Percentiles rank a stretch among this genome's conserved stretches.
These are phyloP conservation scores for Solanum phureja DNA, from an alignment of 257 asterid genomes.

Conservation along the genomic window DNA sequence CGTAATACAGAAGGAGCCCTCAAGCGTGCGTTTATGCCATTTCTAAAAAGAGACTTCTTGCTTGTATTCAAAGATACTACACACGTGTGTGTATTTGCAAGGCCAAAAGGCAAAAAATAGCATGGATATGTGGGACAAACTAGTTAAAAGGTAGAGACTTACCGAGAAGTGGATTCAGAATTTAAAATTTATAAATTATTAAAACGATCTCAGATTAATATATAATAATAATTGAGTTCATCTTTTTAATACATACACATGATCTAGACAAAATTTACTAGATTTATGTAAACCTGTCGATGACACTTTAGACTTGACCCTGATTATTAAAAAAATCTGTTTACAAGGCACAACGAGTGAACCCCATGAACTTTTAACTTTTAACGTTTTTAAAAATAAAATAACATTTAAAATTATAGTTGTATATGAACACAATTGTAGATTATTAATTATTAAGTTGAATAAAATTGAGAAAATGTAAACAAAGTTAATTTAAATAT, in stretches of 20 bases:
- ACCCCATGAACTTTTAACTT: not conserved
- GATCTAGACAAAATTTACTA: not conserved
- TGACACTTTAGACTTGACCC: not conserved
- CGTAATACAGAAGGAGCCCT: not conserved
- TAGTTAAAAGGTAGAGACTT: not conserved
- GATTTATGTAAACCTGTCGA: not conserved
- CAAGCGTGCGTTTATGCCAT: not conserved
- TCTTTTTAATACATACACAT: not conserved
- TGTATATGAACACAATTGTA: not conserved
- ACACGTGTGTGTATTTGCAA: not conserved
- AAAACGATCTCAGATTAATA: not conserved
- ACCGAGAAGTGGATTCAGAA: fast-evolving
- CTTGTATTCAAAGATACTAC: not conserved
- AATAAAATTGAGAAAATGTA: not conserved
- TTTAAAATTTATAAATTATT: not conserved
- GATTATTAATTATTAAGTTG: not conserved
- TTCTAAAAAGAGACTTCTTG: not conserved
- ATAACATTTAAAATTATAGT: not conserved
- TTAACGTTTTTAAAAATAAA: not conserved
- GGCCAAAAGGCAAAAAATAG: not conserved
- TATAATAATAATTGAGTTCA: not conserved
- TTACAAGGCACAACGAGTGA: not conserved
- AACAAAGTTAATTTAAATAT: not conserved
- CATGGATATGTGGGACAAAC: not conserved
- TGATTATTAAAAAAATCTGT: not conserved